Percentiles rank a stretch among this genome's conserved stretches.
Evolutionary conservation across 2,329 filamentous ascomycete species (phyloP).

Genomic region (Balansia obtecta): DNA sequence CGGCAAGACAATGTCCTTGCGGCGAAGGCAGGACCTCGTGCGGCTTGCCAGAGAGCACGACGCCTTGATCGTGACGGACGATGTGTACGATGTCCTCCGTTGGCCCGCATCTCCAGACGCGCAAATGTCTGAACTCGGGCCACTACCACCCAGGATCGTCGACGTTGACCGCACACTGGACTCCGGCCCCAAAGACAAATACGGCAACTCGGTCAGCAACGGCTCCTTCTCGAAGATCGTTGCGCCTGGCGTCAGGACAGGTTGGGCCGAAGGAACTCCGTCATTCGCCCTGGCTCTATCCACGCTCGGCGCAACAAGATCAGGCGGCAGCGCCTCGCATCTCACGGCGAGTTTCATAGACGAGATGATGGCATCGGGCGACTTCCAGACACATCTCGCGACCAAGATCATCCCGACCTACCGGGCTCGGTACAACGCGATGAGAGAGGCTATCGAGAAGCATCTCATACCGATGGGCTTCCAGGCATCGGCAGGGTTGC

Average conservation of each 20-base stretch:
- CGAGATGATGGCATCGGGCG: slow-evolving; percentile 10
- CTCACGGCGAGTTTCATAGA: slow-evolving; percentile 3
- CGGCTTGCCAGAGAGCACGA: slow-evolving; percentile 66
- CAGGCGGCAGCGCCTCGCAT: slow-evolving; percentile 41
- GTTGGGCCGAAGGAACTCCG: slow-evolving; percentile 70
- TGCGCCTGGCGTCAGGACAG: slow-evolving; percentile 69
- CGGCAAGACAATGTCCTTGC: slow-evolving; percentile 65
- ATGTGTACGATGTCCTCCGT: slow-evolving; percentile 88
- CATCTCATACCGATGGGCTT: slow-evolving; percentile 11
- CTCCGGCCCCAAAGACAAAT: slow-evolving; percentile 33
- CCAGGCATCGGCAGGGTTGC: slow-evolving; percentile 6
- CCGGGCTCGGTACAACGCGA: slow-evolving; percentile 8
- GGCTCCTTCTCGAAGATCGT: slow-evolving; percentile 83
- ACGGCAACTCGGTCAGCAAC: slow-evolving; percentile 72
- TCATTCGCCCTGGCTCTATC: slow-evolving; percentile 38
- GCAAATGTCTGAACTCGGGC: slow-evolving; percentile 63
- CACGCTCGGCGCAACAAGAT: slow-evolving; percentile 39
- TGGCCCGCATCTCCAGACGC: slow-evolving; percentile 44
- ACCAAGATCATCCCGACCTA: slow-evolving; percentile 11
- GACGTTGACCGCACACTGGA: slow-evolving; percentile 2
- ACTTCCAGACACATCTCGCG: slow-evolving; percentile 11
- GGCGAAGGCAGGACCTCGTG: slow-evolving; percentile 55
- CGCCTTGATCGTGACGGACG: slow-evolving; percentile 75
- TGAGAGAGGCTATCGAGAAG: slow-evolving; percentile 9
- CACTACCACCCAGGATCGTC: slow-evolving; percentile 33